Base-by-base conservation (phyloP, 2,329 filamentous ascomycete genomes). In the Parasarocladium wereldwijsianum region DNA sequence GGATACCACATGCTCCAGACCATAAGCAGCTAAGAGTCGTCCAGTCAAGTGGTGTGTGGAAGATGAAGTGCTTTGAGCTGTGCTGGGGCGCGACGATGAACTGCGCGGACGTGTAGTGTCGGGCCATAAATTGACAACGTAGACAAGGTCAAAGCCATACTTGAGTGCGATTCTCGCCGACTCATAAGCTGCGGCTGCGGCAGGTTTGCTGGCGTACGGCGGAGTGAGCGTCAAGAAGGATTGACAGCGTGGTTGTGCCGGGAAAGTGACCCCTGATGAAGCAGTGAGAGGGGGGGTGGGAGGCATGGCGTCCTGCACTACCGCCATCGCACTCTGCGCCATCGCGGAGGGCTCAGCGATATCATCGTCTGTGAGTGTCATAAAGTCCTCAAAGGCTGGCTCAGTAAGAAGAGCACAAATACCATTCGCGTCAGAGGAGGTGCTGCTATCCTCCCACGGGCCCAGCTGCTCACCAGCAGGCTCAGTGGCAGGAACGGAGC, bases 71-170 rank as follows among this genome's bases (percentile, higher is more conserved):
- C n/a, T n/a, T n/a, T n/a, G n/a, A 9, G 32, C 24, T 8, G 36
- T 30, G 22, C 29, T 33, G 18, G 31, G 13, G 6, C 37, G 36
- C 14, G 18, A 29, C 4, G 26, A 30, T 8, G 40, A 34, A 8
- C 26, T 34, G 11, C 27, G 34, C 20, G 32, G 17, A 17, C 30
- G 34, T 11, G 38, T 37, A 27, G 38, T 34, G 14, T 47, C 44
- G 14, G 68, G 66, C 67, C 68, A 71, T 10, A 73, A 49, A 37
- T 66, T 70, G 37, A 71, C 60, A 17, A 73, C 58, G 38, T 73
- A 74, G 9, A 72, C 55, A 15, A 73, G 52, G 38, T 70, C 64
- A 31, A 74, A 70, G 31, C 66, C 56, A 44, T 70, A 70, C 31
- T 61, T 59, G 4, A 53, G 57, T 5, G 69, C 68, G 22, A 74